Conservation (phyloP, 148 eudicot species). For the Camellia lanceoleosa region DNA sequence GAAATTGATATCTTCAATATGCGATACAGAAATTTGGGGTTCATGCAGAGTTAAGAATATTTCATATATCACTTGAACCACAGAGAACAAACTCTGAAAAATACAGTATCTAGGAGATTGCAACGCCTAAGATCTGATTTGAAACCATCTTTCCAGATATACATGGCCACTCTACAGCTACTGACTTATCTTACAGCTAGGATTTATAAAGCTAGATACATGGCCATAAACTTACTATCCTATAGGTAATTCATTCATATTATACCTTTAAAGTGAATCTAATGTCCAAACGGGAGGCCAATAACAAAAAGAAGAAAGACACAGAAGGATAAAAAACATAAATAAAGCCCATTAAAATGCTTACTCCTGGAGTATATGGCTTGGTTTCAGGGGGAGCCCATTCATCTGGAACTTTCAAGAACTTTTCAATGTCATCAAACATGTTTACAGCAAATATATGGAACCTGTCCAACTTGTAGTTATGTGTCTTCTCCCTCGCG, state of each 20-base stretch:
- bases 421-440: slow-evolving; percentile 89
- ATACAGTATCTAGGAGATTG: background rate
- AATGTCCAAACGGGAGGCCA: background rate
- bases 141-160: background rate
- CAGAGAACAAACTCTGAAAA: background rate
- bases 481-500: slow-evolving; percentile 65
- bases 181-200: background rate
- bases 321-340: background rate
- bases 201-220: background rate
- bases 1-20: background rate
- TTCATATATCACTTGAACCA: background rate
- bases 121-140: background rate
- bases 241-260: background rate
- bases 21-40: background rate
- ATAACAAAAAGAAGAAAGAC: slow-evolving; percentile 4
- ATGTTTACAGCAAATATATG: slow-evolving; percentile 77
- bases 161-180: background rate
- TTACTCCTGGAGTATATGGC: slow-evolving; percentile 82
- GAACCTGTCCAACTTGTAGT: slow-evolving; percentile 55
- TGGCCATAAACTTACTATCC: background rate
- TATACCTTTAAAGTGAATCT: background rate
- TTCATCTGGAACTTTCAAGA: slow-evolving; percentile 81
- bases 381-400: slow-evolving; percentile 96
- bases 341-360: slow-evolving; percentile 7
- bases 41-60: background rate